Evolutionary conservation across 2,329 filamentous ascomycete species (phyloP), one percentile per base, ranked within the genome.

Genomic region (Fusarium guadeloupense): DNA sequence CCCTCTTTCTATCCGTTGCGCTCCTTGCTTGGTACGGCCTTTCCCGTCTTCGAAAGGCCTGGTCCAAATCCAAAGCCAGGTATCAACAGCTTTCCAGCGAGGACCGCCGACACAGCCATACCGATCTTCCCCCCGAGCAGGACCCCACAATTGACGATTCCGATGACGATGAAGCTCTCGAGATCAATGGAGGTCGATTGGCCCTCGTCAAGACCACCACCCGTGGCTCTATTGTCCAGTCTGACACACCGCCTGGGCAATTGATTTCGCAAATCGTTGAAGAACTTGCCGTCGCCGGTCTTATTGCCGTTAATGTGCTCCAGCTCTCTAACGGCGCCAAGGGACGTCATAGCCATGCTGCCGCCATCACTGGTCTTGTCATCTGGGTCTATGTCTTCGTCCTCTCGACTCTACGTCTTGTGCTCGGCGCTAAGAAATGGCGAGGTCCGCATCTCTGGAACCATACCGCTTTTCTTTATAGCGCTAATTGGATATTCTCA

Each of bases 401-500:
- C 14, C 83, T 99, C 54, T 88, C 88, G 13, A 85, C 87, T 17
- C 77, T 93, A 37, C 88, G 95, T 28, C 79, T 97, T 69, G 88
- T 77, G 77, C 86, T 82, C 76, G 89, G 75, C 75, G 86, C 79
- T 77, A 86, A 78, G 69, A 86, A 81, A 82, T 92, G 78, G 84
- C 84, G 74, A 75, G 74, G 95, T 13, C 89, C 90, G 9, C 83
- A 85, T 54, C 79, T 98, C 9, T 99, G 95, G 95, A 93, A 94
- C 72, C 95, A 99, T 76, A 98, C 95, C 0, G 90, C 92, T 17
- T 78, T 84, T 61, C 86, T 99, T 48, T 99, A 99, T 75, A 84
- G 85, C 49, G 80, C 88, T 48, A 89, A 93, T 73, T 99, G 94
- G 92, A 71, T 95, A 6, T 88, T 93, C 70, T 82, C 83, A 9